A percentile compares a stretch with the other conserved stretches of the same genome.
These are phyloP conservation scores for Babesia microti DNA, from an alignment of 169 alveolate genomes.

Conservation along the genomic window DNA sequence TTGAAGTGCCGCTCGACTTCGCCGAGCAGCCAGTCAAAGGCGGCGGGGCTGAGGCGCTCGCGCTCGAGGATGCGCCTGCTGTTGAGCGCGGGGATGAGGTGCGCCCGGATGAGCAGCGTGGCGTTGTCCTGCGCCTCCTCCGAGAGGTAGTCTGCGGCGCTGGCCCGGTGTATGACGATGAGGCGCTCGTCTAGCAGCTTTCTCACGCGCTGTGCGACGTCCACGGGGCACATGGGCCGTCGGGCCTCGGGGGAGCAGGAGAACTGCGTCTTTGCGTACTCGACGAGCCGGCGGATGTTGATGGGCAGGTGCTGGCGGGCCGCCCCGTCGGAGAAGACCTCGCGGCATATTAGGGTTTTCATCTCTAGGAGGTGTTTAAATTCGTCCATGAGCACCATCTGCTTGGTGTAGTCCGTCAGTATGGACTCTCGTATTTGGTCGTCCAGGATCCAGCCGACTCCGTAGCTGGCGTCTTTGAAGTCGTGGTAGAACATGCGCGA, in stretches of 20 bases:
- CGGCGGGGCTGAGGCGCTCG: slow-evolving; percentile 84
- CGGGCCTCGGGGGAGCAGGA: slow-evolving; percentile 43
- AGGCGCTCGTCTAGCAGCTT: slow-evolving; percentile 56
- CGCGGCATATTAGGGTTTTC: slow-evolving; percentile 57
- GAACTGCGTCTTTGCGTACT: slow-evolving; percentile 82
- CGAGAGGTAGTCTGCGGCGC: slow-evolving; percentile 58
- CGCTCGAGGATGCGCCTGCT: slow-evolving; percentile 83
- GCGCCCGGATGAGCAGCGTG: slow-evolving; percentile 81
- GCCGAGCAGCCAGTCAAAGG: slow-evolving; percentile 94
- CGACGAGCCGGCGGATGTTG: slow-evolving; percentile 80
- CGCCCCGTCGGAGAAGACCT: slow-evolving; percentile 87
- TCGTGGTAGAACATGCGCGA: slow-evolving; percentile 56
- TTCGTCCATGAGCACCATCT: slow-evolving; percentile 61
- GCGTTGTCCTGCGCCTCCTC: slow-evolving; percentile 87
- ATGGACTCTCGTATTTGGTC: slow-evolving; percentile 48
- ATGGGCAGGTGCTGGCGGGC: slow-evolving; percentile 93
- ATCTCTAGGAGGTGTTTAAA: slow-evolving; percentile 54
- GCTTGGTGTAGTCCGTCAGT: slow-evolving; percentile 60
- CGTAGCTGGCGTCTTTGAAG: slow-evolving; percentile 59
- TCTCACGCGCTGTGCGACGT: slow-evolving; percentile 61
- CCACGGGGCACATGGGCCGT: slow-evolving; percentile 61
- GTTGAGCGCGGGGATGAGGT: slow-evolving; percentile 81
- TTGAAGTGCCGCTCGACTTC: slow-evolving; percentile 91
- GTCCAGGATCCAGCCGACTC: slow-evolving; percentile 58
- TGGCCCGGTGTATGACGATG: slow-evolving; percentile 57